Percentiles rank a stretch among this genome's conserved stretches.
Evolutionary conservation across 176 grass and related monocot species (phyloP).

Genomic region (Guadua angustifolia): DNA sequence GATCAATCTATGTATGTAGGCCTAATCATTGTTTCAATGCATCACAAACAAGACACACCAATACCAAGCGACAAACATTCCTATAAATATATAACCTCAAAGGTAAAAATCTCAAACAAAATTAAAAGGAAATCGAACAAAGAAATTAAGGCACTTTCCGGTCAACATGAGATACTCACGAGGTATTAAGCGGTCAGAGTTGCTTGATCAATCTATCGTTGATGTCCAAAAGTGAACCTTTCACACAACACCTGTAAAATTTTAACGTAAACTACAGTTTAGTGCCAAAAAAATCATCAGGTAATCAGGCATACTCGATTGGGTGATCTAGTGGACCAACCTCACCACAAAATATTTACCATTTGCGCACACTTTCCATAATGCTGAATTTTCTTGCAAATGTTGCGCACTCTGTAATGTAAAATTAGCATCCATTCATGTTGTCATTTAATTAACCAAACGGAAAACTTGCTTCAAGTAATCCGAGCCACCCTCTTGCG

Average conservation of each 20-base stretch:
- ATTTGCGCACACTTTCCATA: constrained; percentile 81
- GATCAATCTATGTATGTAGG: neutral
- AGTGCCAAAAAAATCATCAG: constrained; percentile 3
- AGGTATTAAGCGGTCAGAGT: constrained; percentile 70
- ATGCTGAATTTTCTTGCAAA: constrained; percentile 81
- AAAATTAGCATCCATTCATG: constrained; percentile 25
- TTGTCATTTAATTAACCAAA: constrained; percentile 10
- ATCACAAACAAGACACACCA: neutral
- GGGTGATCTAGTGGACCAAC: constrained; percentile 39
- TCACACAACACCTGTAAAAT: constrained; percentile 77
- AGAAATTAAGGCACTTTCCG: neutral
- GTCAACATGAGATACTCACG: constrained; percentile 53
- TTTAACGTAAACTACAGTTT: constrained; percentile 15
- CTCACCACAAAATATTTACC: constrained; percentile 75
- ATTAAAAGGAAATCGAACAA: neutral
- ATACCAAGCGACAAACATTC: neutral
- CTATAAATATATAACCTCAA: neutral
- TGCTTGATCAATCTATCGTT: constrained; percentile 93
- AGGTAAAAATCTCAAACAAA: neutral
- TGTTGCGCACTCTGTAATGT: constrained; percentile 82
- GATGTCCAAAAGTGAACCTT: constrained; percentile 95
- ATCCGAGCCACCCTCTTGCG: constrained; percentile 79
- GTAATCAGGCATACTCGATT: neutral
- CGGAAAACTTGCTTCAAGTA: neutral
- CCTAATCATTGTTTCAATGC: constrained; percentile 1